Evolutionary conservation across 768 basidiomycete species (phyloP).

Genomic region (Phanerochaete sordida): DNA sequence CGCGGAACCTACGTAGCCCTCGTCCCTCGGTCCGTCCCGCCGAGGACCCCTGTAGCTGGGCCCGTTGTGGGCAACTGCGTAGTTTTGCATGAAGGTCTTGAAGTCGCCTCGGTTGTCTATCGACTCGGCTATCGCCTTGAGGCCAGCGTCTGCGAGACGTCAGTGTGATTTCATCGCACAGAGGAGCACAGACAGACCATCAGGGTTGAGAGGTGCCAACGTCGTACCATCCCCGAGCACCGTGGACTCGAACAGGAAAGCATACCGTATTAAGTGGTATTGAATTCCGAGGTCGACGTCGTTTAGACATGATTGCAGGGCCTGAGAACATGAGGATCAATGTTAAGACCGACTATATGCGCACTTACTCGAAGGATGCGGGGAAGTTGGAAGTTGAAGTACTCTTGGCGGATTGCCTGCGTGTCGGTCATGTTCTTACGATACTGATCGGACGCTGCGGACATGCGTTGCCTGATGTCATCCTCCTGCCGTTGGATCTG

Average conservation of each 20-base stretch:
- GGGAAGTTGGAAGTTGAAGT: slow-evolving; percentile 96
- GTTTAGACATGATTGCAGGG: slow-evolving; percentile 91
- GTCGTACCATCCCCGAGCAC: slow-evolving; percentile 86
- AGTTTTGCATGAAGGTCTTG: slow-evolving; percentile 96
- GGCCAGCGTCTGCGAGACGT: slow-evolving; percentile 49
- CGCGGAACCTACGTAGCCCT: slow-evolving; percentile 77
- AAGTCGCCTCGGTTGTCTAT: slow-evolving; percentile 97
- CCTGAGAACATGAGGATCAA: slow-evolving; percentile 17
- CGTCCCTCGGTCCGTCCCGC: slow-evolving; percentile 85
- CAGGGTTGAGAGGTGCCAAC: slow-evolving; percentile 57
- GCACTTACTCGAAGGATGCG: slow-evolving; percentile 81
- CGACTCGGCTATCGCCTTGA: slow-evolving; percentile 83
- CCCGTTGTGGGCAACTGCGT: slow-evolving; percentile 82
- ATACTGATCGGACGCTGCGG: slow-evolving; percentile 81
- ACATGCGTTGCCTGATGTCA: slow-evolving; percentile 85
- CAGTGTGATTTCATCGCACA: neutral
- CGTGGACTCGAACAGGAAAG: slow-evolving; percentile 90
- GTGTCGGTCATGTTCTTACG: slow-evolving; percentile 88
- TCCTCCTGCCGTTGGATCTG: slow-evolving; percentile 93
- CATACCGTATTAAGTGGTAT: slow-evolving; percentile 93
- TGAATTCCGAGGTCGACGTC: slow-evolving; percentile 98
- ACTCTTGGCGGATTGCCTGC: slow-evolving; percentile 90
- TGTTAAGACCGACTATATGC: neutral
- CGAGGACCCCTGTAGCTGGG: slow-evolving; percentile 64
- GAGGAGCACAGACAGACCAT: slow-evolving; percentile 24